Percentiles rank a stretch among this genome's conserved stretches.
Conservation (phyloP, 805 yeast genomes). For the Metschnikowia hibisci region DNA sequence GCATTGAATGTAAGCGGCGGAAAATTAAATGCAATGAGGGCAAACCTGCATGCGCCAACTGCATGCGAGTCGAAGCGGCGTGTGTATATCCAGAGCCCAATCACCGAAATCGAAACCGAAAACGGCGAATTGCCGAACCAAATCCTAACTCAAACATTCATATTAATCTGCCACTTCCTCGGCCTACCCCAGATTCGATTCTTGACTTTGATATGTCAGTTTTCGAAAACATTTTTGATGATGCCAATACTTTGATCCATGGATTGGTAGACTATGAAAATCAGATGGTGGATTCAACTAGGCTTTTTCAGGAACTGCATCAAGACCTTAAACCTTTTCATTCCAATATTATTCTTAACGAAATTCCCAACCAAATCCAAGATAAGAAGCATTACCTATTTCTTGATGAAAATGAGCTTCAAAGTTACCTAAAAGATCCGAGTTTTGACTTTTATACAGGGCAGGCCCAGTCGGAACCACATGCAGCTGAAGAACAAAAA, state of each 20-base stretch:
- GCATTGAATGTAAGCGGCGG: constrained; percentile 21
- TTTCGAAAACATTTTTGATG: constrained; percentile 18
- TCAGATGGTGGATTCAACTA: constrained; percentile 4
- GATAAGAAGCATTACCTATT: constrained; percentile 12
- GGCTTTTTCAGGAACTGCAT: constrained; percentile 6
- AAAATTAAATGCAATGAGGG: constrained; percentile 20
- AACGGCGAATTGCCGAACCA: not conserved
- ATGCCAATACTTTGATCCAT: constrained; percentile 17
- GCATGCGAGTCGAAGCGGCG: constrained; percentile 10
- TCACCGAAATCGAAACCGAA: constrained; percentile 11
- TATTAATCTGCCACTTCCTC: not conserved
- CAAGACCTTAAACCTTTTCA: constrained; percentile 18
- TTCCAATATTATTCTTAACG: constrained; percentile 17
- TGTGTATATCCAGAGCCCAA: constrained; percentile 15
- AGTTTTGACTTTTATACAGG: constrained; percentile 4
- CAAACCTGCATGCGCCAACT: constrained; percentile 17
- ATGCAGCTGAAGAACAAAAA: not conserved
- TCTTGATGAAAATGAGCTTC: constrained; percentile 16
- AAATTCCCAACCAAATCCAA: not conserved
- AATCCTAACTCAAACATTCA: too few species aligned
- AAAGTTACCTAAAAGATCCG: constrained; percentile 13
- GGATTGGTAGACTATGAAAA: constrained; percentile 18
- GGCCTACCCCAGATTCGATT: not conserved
- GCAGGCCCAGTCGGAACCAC: not conserved
- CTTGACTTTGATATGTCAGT: constrained; percentile 14